These are phyloP conservation scores for Amoebophrya sp. DNA, from an alignment of 169 alveolate species.

Conservation along the genomic window DNA sequence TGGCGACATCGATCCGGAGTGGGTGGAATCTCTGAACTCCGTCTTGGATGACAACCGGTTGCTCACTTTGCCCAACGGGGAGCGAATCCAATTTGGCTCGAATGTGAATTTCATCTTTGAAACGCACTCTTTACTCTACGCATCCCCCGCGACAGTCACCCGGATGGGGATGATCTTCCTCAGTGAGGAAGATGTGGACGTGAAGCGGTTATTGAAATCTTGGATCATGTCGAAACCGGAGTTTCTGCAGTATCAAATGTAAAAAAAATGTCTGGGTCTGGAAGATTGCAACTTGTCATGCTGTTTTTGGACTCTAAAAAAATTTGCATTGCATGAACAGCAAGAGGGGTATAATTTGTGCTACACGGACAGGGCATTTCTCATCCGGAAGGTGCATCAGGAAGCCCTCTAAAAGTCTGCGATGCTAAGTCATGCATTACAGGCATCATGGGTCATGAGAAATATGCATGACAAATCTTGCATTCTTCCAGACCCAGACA, in stretches of 20 bases:
- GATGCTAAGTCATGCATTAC: too few relatives aligned
- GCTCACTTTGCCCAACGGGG: conserved; percentile 95
- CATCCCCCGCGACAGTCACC: conserved; percentile 93
- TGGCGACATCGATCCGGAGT: conserved; percentile 93
- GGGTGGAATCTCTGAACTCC: conserved; percentile 92
- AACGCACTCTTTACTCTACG: conserved; percentile 69
- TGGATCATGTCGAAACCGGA: conserved; percentile 72
- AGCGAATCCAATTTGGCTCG: conserved; percentile 70
- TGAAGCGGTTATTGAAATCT: conserved; percentile 63
- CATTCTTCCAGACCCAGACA: too few relatives aligned
- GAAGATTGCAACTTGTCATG: too few relatives aligned
- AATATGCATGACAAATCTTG: too few relatives aligned
- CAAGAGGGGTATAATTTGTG: too few relatives aligned
- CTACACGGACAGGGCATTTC: too few relatives aligned
- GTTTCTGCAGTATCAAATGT: conserved; percentile 49
- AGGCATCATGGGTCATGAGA: too few relatives aligned
- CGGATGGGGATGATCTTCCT: conserved; percentile 79
- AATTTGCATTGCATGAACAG: too few relatives aligned
- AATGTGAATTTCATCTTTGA: conserved; percentile 72
- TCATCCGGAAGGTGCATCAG: too few relatives aligned
- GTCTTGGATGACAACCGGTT: conserved; percentile 97
- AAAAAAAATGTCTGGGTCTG: not conserved
- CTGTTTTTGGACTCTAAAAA: too few relatives aligned
- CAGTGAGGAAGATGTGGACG: conserved; percentile 81
- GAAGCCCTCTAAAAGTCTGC: too few relatives aligned